Evolutionary conservation across 106 monocot species (phyloP).

Genomic region (Iris macrosiphon): DNA sequence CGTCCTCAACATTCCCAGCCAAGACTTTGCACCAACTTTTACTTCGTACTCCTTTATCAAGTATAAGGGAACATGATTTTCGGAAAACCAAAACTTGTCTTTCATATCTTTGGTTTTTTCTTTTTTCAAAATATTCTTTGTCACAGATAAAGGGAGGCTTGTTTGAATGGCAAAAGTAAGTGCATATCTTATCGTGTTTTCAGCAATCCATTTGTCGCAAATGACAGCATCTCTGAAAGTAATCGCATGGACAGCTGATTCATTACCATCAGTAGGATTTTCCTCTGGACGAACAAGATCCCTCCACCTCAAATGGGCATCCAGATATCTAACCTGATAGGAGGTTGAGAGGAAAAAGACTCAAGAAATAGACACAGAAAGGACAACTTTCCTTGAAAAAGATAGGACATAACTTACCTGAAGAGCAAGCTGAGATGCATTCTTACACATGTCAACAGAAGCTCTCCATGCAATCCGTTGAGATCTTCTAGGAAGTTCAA

Average conservation of each 20-base stretch:
- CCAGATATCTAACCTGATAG: constrained; percentile 71
- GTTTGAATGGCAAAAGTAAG: constrained; percentile 52
- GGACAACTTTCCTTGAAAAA: not conserved
- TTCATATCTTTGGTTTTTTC: constrained; percentile 27
- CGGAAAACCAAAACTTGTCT: constrained; percentile 72
- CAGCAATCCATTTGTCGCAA: constrained; percentile 36
- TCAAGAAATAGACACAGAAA: not conserved
- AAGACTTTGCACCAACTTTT: constrained; percentile 7
- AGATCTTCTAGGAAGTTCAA: constrained; percentile 40
- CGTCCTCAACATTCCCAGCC: not conserved
- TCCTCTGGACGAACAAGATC: constrained; percentile 62
- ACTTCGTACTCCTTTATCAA: constrained; percentile 64
- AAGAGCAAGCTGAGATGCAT: constrained; percentile 61
- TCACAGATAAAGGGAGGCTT: constrained; percentile 62
- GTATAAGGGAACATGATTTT: constrained; percentile 63
- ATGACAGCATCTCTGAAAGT: constrained; percentile 61
- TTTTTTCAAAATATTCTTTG: constrained; percentile 52
- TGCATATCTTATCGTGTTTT: constrained; percentile 44
- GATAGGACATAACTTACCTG: constrained; percentile 37
- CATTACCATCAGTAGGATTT: constrained; percentile 36
- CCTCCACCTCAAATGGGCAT: constrained; percentile 70
- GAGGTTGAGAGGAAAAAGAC: not conserved
- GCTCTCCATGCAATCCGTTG: constrained; percentile 62
- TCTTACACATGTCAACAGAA: constrained; percentile 57
- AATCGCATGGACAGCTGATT: constrained; percentile 29